Percentiles rank a stretch among this genome's conserved stretches.
Conservation (phyloP, 345 rosid genomes). For the Crucihimalaya himalaica region DNA sequence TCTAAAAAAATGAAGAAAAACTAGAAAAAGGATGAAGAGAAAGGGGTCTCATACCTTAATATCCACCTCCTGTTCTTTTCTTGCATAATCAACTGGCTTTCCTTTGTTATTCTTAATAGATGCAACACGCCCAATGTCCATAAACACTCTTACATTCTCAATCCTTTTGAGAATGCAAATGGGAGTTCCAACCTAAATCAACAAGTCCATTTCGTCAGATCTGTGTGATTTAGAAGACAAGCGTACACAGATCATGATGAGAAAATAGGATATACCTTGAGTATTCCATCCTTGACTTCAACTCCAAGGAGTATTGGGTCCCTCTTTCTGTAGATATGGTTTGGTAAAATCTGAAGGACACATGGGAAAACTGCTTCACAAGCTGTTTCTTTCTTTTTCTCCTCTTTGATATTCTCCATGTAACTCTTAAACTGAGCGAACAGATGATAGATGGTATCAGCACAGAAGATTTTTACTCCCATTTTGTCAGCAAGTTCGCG, state of each 20-base stretch:
- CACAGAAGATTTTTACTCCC: slow-evolving; percentile 87
- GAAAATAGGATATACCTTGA: slow-evolving; percentile 51
- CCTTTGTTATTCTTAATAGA: slow-evolving; percentile 78
- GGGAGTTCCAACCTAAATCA: slow-evolving; percentile 77
- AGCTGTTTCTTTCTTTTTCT: slow-evolving; percentile 83
- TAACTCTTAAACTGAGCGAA: slow-evolving; percentile 87
- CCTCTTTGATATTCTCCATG: slow-evolving; percentile 79
- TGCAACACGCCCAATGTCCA: slow-evolving; percentile 82
- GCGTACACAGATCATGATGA: slow-evolving; percentile 10
- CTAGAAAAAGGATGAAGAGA: neutral
- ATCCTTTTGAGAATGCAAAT: slow-evolving; percentile 58
- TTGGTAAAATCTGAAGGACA: slow-evolving; percentile 70
- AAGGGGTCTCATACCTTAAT: slow-evolving; percentile 57
- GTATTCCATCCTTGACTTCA: slow-evolving; percentile 72
- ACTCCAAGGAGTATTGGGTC: slow-evolving; percentile 93
- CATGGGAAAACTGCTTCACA: slow-evolving; percentile 95
- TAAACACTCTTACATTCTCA: slow-evolving; percentile 51
- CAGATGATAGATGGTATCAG: slow-evolving; percentile 87
- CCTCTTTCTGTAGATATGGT: slow-evolving; percentile 72
- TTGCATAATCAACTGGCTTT: slow-evolving; percentile 71
- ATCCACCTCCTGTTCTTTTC: slow-evolving; percentile 75
- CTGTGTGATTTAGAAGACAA: neutral
- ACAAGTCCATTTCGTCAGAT: neutral
- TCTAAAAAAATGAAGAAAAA: neutral
- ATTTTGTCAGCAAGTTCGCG: slow-evolving; percentile 81